Base-by-base conservation (phyloP, 2,329 filamentous ascomycete genomes). In the Coniochaeta sp. region DNA sequence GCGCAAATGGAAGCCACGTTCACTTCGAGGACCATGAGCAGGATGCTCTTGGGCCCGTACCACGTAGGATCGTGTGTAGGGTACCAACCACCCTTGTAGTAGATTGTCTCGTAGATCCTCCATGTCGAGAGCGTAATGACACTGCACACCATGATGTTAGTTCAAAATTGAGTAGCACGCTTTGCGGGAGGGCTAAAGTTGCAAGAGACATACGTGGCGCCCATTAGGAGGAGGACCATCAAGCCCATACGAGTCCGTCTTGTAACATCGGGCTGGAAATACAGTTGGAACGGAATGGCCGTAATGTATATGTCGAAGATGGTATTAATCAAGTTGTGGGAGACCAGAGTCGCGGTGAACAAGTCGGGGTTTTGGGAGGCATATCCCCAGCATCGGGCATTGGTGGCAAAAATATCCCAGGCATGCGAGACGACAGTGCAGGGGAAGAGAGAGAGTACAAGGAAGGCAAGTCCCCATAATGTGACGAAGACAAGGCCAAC, bases 1-100 rank as follows among this genome's bases (percentile, higher is more conserved):
- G 61, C 62, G 48, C 57, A 58, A 18, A 60, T 55, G 24, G 57
- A 60, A 3, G 63, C 61, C 22, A 62, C 51, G 53, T 62, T 58
- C 49, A 64, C 56, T 50, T 65, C 63, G 27, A 64, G 57, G 26
- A 60, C 51, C 10, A 57, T 56, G 9, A 65, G 56, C 2, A 63
- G 47, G 26, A 61, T 56, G 24, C 55, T 52, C 20, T 54, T 52
- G 0, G 63, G 57, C 1, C 56, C 60, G 53, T 63, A 65, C 57
- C 56, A 65, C 9, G 60, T 60, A 13, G 61, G 58, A 52, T 65
- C 61, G 20, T 56, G 55, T 2, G 57, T 58, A 1, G 58, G 61
- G 30, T 58, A 60, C 28, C 53, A 52, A 10, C 55, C 52, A 10
- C 52, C 52, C 30, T 57, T 53, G 49, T 60, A 52, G 24, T 58